phyloP scores from a whole-genome alignment of 768 basidiomycete species.

The Paxillus ammoniavirescens region DNA sequence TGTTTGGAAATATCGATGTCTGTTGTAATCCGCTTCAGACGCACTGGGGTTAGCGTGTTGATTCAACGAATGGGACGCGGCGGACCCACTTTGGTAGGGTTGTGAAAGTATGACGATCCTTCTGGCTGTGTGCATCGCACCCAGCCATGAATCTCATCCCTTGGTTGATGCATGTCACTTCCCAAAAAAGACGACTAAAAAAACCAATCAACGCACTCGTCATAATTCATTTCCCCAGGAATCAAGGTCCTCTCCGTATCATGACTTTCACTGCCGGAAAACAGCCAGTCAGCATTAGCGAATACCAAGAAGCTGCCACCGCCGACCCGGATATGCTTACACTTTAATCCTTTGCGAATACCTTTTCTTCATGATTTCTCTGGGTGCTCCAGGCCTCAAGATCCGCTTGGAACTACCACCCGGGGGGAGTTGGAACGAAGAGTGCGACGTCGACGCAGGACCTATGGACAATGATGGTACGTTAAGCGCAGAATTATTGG shows the following conservation, averaged over 20 bases:
- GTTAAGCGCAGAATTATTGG: not conserved
- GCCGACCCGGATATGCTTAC: not conserved
- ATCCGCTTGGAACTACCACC: not conserved
- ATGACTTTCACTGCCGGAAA: not conserved
- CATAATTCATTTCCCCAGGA: not conserved
- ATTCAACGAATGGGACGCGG: not conserved
- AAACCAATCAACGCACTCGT: not conserved
- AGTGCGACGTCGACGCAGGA: not conserved
- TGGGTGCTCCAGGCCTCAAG: not conserved
- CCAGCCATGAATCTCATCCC: not conserved
- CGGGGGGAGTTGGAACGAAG: not conserved
- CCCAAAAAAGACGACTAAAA: not conserved
- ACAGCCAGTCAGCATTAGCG: not conserved
- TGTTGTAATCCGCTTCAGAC: not conserved
- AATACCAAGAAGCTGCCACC: not conserved
- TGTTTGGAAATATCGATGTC: not conserved
- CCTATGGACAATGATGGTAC: not conserved
- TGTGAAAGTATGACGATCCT: constrained; percentile 52
- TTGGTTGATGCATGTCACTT: not conserved
- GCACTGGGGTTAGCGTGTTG: not conserved
- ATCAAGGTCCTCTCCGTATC: not conserved
- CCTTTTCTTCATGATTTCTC: not conserved
- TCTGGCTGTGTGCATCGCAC: constrained; percentile 42
- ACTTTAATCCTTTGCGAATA: not conserved
- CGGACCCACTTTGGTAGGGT: constrained; percentile 36